A percentile compares a stretch with the other conserved stretches of the same genome.
These are phyloP conservation scores for Phytophthora pseudosyringae DNA, from an alignment of 352 stramenopile genomes.

Conservation along the genomic window DNA sequence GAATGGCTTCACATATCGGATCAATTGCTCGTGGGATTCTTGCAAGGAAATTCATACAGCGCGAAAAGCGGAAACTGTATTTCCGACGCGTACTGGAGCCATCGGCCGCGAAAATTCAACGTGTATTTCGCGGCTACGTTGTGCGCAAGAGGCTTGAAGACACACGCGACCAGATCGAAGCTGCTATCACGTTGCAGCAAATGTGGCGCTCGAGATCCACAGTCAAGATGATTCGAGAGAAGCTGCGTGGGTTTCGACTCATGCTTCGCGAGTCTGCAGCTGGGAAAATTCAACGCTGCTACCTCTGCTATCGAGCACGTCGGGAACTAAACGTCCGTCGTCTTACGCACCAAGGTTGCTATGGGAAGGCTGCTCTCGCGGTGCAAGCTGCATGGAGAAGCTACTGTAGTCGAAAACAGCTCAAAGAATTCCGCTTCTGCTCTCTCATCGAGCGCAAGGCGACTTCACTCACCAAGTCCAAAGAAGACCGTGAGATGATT, in stretches of 20 bases:
- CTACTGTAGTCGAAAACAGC: conserved; percentile 56
- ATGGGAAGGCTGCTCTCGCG: conserved; percentile 62
- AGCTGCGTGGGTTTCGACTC: conserved; percentile 47
- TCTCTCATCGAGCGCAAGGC: conserved; percentile 73
- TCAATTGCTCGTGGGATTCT: conserved; percentile 68
- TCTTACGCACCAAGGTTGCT: conserved; percentile 46
- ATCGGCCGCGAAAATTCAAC: conserved; percentile 59
- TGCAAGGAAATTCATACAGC: conserved; percentile 57
- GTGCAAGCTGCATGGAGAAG: conserved; percentile 81
- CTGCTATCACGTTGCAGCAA: conserved; percentile 77
- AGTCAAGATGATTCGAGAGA: conserved; percentile 49
- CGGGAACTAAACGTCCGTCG: conserved; percentile 46
- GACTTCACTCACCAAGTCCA: conserved; percentile 51
- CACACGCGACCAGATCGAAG: conserved; percentile 61
- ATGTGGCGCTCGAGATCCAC: conserved; percentile 66
- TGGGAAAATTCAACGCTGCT: conserved; percentile 59
- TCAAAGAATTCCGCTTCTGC: conserved; percentile 74
- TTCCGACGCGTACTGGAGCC: conserved; percentile 54
- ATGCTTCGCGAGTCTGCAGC: conserved; percentile 50
- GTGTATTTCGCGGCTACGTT: conserved; percentile 73
- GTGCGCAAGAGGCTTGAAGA: conserved; percentile 61
- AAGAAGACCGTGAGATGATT: conserved; percentile 72
- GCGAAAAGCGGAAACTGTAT: conserved; percentile 53
- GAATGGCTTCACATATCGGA: conserved; percentile 72
- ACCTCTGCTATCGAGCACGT: conserved; percentile 64